Conservation (phyloP, 768 basidiomycete species). For the Nidularia pulvinata region DNA sequence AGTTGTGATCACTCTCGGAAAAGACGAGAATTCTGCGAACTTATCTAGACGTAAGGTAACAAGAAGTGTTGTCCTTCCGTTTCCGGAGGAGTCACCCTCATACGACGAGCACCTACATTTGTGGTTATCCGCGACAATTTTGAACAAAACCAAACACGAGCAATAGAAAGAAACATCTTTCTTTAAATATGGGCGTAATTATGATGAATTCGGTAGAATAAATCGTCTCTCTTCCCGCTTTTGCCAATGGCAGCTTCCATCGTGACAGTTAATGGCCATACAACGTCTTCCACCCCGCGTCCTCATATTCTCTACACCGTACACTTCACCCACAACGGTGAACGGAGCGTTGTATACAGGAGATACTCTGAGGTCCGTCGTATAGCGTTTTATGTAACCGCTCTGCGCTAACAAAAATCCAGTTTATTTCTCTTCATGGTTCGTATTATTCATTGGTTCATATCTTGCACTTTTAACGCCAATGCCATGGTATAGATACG, state of each 20-base stretch:
- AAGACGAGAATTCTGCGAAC: too few relatives aligned
- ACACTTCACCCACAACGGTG: conserved; percentile 30
- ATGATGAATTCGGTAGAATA: too few relatives aligned
- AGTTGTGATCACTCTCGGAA: too few relatives aligned
- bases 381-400: background rate
- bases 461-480: background rate
- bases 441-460: background rate
- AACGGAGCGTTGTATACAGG: conserved; percentile 18
- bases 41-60: too few relatives aligned
- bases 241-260: background rate
- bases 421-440: conserved; percentile 39
- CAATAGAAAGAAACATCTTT: too few relatives aligned
- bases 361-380: conserved; percentile 45
- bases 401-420: background rate
- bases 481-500: conserved; percentile 11
- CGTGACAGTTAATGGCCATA: conserved; percentile 34
- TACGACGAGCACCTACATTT: too few relatives aligned
- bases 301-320: conserved; percentile 47
- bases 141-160: too few relatives aligned
- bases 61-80: too few relatives aligned
- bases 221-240: too few relatives aligned
- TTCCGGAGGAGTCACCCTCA: too few relatives aligned
- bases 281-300: conserved; percentile 42
- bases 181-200: too few relatives aligned
- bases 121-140: too few relatives aligned